phyloP scores from a whole-genome alignment of 768 basidiomycete genomes.

The Podaxis sp. region DNA sequence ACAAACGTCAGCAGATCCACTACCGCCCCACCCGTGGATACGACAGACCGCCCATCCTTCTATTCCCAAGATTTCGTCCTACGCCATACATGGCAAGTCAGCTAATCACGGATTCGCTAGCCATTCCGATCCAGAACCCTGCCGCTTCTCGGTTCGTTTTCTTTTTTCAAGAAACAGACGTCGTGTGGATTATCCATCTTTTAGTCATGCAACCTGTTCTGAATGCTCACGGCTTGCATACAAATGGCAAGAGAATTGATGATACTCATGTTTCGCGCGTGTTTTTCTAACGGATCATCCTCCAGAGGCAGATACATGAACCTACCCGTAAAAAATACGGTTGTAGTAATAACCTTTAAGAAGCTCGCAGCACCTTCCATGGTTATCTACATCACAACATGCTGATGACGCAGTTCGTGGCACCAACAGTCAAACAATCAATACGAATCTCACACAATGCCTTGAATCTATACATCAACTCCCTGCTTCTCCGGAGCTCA shows the following conservation, averaged over 20 bases:
- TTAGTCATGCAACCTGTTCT: not conserved
- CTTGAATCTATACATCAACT: not conserved
- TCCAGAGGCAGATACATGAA: not conserved
- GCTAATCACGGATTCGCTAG: not conserved
- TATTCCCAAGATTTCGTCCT: not conserved
- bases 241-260: not conserved
- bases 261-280: conserved; percentile 8
- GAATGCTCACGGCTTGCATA: not conserved
- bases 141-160: not conserved
- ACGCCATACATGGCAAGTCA: not conserved
- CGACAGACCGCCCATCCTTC: not conserved
- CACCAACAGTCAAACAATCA: not conserved
- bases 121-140: not conserved
- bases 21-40: not conserved
- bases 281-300: conserved; percentile 8
- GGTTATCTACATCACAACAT: not conserved
- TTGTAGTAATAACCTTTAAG: not conserved
- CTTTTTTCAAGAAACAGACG: not conserved
- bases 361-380: not conserved
- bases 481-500: not conserved
- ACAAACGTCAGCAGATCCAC: conserved; percentile 7
- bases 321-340: not conserved
- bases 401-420: not conserved
- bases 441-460: not conserved
- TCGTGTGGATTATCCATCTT: not conserved